These are phyloP conservation scores for Grigorovia yakushimaensis DNA, from an alignment of 805 yeast genomes.

Conservation along the genomic window DNA sequence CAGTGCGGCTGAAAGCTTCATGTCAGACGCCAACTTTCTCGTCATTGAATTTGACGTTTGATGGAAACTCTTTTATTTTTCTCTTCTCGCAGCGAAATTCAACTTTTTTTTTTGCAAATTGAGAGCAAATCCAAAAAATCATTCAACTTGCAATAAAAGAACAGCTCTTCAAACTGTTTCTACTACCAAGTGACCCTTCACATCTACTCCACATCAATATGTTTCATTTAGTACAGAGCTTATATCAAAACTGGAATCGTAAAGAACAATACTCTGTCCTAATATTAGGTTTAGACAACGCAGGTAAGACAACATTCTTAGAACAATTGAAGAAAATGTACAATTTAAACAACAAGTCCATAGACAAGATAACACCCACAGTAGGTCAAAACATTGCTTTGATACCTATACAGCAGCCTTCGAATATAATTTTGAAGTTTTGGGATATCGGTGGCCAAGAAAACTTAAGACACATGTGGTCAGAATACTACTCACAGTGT, in stretches of 20 bases:
- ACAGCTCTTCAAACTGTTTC: no score
- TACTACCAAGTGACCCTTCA: neutral
- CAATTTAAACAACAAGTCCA: conserved; percentile 37
- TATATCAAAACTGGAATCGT: conserved; percentile 48
- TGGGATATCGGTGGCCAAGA: conserved; percentile 98
- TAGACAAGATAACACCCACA: conserved; percentile 74
- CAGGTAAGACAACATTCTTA: conserved; percentile 82
- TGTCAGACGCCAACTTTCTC: conserved; percentile 22
- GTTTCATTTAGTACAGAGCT: conserved; percentile 60
- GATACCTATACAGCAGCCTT: conserved; percentile 28
- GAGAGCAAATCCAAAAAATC: no score
- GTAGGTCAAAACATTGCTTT: conserved; percentile 82
- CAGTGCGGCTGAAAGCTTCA: conserved; percentile 10
- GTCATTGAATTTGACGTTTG: conserved; percentile 25
- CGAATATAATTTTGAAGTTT: conserved; percentile 51
- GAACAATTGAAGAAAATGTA: conserved; percentile 55
- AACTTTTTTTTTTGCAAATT: no score
- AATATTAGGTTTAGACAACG: conserved; percentile 86
- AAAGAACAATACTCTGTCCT: conserved; percentile 66
- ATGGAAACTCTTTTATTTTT: no score
- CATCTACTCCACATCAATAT: conserved; percentile 25
- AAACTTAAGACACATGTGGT: conserved; percentile 77
- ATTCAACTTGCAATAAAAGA: no score
- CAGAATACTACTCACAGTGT: conserved; percentile 70
- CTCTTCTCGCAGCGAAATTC: no score